Conservation (phyloP, 1,139 yeast species). For the Pichia sp. region DNA sequence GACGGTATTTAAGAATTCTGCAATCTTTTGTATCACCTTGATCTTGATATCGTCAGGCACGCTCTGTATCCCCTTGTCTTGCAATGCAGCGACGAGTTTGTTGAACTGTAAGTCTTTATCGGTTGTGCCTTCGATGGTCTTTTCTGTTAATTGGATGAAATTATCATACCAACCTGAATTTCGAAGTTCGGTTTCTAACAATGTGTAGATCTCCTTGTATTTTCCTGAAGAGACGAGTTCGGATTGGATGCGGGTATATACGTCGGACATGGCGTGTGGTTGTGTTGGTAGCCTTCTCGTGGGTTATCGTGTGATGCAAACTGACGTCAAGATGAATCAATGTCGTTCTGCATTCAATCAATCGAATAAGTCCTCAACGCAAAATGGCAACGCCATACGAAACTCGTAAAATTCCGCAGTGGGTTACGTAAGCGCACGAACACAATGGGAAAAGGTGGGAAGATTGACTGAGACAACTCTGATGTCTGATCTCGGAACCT, state of each 20-base stretch:
- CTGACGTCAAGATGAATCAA: no score
- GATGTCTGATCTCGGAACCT: no score
- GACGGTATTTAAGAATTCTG: slow-evolving; percentile 57
- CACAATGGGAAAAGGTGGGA: no score
- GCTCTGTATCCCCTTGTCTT: slow-evolving; percentile 40
- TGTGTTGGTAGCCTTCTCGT: no score
- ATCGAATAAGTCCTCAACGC: no score
- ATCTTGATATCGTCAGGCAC: slow-evolving; percentile 67
- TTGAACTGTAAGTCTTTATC: slow-evolving; percentile 44
- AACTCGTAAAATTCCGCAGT: no score
- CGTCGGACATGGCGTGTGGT: slow-evolving; percentile 46
- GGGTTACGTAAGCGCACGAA: no score
- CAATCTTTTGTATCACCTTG: slow-evolving; percentile 57
- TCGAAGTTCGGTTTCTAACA: slow-evolving; percentile 60
- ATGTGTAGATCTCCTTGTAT: slow-evolving; percentile 65
- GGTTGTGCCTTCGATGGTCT: slow-evolving; percentile 32
- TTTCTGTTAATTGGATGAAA: slow-evolving; percentile 56
- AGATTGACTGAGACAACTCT: no score
- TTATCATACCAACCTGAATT: slow-evolving; percentile 89
- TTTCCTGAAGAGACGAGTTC: slow-evolving; percentile 76
- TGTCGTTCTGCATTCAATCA: no score
- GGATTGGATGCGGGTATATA: slow-evolving; percentile 65
- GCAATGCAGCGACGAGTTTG: slow-evolving; percentile 50
- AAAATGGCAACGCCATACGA: no score
- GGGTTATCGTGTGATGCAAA: no score